phyloP scores from a whole-genome alignment of 192 early-diverging fungal genomes.

The Mycoemilia scoparia region DNA sequence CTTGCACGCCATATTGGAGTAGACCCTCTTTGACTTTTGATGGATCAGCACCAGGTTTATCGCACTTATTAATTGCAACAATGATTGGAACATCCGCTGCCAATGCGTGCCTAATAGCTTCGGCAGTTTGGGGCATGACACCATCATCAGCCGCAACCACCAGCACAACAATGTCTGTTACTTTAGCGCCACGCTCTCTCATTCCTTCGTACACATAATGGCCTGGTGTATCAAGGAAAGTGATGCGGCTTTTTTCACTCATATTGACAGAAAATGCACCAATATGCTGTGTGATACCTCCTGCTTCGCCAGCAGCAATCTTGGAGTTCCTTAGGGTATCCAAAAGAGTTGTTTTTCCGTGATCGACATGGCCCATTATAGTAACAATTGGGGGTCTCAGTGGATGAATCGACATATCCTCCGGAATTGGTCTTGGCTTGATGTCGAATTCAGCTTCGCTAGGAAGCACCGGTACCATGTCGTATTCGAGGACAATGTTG shows the following conservation, averaged over 20 bases:
- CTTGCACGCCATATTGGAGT: conserved; percentile 55
- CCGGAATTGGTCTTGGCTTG: conserved; percentile 34
- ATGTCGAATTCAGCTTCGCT: conserved; percentile 19
- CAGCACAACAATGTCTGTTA: conserved; percentile 91
- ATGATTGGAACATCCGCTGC: conserved; percentile 74
- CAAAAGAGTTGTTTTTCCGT: conserved; percentile 88
- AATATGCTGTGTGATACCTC: conserved; percentile 98
- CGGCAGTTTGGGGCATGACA: conserved; percentile 94
- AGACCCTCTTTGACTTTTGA: conserved; percentile 43
- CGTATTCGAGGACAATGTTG: conserved; percentile 71
- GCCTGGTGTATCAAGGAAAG: conserved; percentile 93
- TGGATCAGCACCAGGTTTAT: conserved; percentile 65
- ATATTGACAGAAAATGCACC: conserved; percentile 70
- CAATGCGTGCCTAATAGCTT: conserved; percentile 83
- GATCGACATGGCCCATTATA: conserved; percentile 97
- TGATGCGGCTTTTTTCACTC: conserved; percentile 36
- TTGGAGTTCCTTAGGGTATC: conserved; percentile 82
- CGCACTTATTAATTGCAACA: conserved; percentile 96
- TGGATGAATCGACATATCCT: conserved; percentile 55
- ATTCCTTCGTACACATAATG: conserved; percentile 91
- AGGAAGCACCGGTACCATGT: conserved; percentile 67
- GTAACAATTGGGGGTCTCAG: conserved; percentile 81
- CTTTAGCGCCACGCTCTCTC: conserved; percentile 80
- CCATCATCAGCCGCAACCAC: conserved; percentile 96
- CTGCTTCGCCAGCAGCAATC: conserved; percentile 80